A percentile compares a stretch with the other conserved stretches of the same genome.
Conservation (phyloP, 1,284 basidiomycete species). For the Tilletia indica region DNA sequence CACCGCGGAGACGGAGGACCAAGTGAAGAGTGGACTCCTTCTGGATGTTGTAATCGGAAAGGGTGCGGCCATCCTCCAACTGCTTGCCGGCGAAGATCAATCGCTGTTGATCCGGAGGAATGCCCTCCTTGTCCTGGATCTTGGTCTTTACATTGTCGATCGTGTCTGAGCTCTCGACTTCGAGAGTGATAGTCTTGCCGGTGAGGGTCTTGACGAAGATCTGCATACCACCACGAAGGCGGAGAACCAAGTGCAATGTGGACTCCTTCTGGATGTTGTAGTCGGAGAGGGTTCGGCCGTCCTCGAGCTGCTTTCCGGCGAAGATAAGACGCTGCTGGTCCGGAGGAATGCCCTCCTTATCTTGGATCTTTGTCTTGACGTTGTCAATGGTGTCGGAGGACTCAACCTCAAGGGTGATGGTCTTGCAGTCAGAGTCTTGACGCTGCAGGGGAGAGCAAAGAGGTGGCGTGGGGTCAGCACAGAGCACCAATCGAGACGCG, state of each 20-base stretch:
- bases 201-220: conserved; percentile 69
- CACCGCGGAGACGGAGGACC: conserved; percentile 68
- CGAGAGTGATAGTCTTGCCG: conserved; percentile 93
- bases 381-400: conserved; percentile 57
- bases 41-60: conserved; percentile 73
- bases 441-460: conserved; percentile 40
- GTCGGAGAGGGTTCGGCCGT: conserved; percentile 59
- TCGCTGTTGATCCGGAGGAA: conserved; percentile 63
- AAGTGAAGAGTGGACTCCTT: conserved; percentile 98
- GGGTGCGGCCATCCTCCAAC: conserved; percentile 63
- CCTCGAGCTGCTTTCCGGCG: conserved; percentile 88
- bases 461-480: conserved; percentile 20
- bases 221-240: conserved; percentile 80
- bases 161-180: conserved; percentile 91
- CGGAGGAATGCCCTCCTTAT: conserved; percentile 74
- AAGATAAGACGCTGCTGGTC: conserved; percentile 98
- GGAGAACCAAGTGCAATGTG: conserved; percentile 52
- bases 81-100: conserved; percentile 98
- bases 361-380: conserved; percentile 60
- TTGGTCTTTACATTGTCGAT: conserved; percentile 73
- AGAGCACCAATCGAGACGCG: background rate
- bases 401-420: conserved; percentile 58
- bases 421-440: conserved; percentile 56
- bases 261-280: conserved; percentile 78
- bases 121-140: conserved; percentile 56